These are phyloP conservation scores for Paramyrothecium sp. DNA, from an alignment of 2,329 filamentous ascomycete genomes.

Conservation along the genomic window DNA sequence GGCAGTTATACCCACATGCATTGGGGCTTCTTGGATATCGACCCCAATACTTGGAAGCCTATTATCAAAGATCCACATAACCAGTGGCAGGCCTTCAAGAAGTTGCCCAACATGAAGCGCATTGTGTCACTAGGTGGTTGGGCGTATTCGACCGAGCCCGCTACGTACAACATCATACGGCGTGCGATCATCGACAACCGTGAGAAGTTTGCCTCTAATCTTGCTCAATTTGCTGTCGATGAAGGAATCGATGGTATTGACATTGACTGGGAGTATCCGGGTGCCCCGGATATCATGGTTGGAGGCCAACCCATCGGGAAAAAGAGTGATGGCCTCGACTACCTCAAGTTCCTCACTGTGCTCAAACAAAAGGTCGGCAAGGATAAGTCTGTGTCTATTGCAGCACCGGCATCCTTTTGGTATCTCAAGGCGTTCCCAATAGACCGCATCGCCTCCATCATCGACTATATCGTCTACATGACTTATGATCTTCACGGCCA, in stretches of 20 bases:
- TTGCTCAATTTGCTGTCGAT: constrained; percentile 31
- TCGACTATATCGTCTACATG: constrained; percentile 28
- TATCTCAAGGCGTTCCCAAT: constrained; percentile 30
- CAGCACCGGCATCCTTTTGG: constrained; percentile 30
- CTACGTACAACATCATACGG: constrained; percentile 4
- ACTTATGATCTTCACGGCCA: constrained; percentile 12
- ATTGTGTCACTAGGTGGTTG: constrained; percentile 17
- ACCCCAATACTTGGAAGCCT: constrained; percentile 1
- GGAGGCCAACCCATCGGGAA: neutral
- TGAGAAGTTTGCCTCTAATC: constrained; percentile 22
- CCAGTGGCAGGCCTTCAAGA: constrained; percentile 11
- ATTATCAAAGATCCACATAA: constrained; percentile 12
- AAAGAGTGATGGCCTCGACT: neutral
- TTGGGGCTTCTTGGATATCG: constrained; percentile 10
- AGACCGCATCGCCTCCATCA: constrained; percentile 13
- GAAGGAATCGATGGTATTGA: constrained; percentile 30
- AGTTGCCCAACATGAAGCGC: constrained; percentile 8
- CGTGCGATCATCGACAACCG: constrained; percentile 23
- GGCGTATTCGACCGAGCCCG: constrained; percentile 7
- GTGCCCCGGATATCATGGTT: constrained; percentile 8
- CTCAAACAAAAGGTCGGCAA: constrained; percentile 3
- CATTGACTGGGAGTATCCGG: constrained; percentile 36
- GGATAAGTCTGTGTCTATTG: constrained; percentile 24
- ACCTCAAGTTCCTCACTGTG: neutral
- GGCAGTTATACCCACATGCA: constrained; percentile 9